Conservation (phyloP, 164 flowering plant genomes). For the Vitis rupestris region DNA sequence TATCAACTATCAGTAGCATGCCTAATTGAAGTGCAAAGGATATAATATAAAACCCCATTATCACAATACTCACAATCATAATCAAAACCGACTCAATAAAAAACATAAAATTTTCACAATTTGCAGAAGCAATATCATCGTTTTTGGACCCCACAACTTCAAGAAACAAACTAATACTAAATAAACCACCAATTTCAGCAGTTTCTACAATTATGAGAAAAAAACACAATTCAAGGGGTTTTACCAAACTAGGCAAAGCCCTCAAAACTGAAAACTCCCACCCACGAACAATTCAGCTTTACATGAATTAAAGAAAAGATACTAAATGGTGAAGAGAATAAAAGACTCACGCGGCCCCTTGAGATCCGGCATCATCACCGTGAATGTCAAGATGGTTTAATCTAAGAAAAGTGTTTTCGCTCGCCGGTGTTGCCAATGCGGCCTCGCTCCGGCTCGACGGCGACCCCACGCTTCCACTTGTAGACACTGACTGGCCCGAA, state of each 20-base stretch:
- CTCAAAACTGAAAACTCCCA: neutral
- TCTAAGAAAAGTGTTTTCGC: slow-evolving; percentile 54
- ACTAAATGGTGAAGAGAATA: neutral
- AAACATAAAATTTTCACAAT: neutral
- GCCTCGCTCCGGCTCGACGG: slow-evolving; percentile 75
- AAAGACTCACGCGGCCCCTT: slow-evolving; percentile 52
- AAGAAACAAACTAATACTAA: neutral
- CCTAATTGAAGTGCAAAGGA: no score
- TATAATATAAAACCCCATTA: no score
- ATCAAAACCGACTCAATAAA: no score
- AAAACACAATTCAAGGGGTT: neutral
- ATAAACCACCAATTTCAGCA: neutral
- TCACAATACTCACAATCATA: no score
- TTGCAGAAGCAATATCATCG: neutral
- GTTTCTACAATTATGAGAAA: neutral
- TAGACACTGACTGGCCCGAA: slow-evolving; percentile 87
- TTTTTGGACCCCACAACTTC: neutral
- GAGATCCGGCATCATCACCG: slow-evolving; percentile 74
- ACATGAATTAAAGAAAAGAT: neutral
- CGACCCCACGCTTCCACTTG: slow-evolving; percentile 89
- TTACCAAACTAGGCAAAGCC: neutral
- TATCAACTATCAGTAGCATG: no score
- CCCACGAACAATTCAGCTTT: slow-evolving; percentile 2
- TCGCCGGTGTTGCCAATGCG: slow-evolving; percentile 63
- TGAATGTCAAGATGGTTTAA: slow-evolving; percentile 73